These are phyloP conservation scores for Microbotryum silenes-acaulis DNA, from an alignment of 1,284 basidiomycete genomes.

Conservation along the genomic window DNA sequence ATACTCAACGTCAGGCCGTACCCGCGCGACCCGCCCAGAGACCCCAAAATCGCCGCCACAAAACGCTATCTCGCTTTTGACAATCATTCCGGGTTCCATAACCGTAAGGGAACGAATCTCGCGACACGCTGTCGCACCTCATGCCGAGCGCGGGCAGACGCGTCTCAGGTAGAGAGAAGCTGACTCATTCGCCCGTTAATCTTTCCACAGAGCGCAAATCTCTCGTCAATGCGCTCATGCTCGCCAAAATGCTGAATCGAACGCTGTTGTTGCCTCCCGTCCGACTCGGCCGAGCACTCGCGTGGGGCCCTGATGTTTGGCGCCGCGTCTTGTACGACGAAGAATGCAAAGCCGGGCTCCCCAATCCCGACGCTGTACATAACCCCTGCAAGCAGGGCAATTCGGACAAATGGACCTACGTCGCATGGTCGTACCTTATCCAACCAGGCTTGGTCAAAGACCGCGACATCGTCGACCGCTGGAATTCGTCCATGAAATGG, in stretches of 20 bases:
- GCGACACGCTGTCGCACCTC: too few species aligned
- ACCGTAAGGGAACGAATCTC: not conserved
- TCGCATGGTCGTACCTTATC: slow-evolving; percentile 21
- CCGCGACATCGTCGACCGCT: slow-evolving; percentile 17
- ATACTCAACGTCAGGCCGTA: slow-evolving; percentile 11
- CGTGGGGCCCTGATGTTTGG: slow-evolving; percentile 14
- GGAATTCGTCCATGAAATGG: slow-evolving; percentile 11
- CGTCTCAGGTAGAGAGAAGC: not conserved
- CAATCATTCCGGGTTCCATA: slow-evolving; percentile 28
- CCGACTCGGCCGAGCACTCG: slow-evolving; percentile 16
- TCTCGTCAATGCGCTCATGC: slow-evolving; percentile 24
- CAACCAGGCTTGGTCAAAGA: slow-evolving; percentile 3
- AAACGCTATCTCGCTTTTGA: slow-evolving; percentile 19
- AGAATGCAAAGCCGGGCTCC: slow-evolving; percentile 19
- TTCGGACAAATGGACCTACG: not conserved
- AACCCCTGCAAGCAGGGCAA: not conserved
- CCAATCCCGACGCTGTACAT: not conserved
- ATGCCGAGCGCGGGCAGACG: not conserved
- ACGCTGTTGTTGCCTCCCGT: slow-evolving; percentile 28
- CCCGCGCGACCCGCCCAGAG: not conserved
- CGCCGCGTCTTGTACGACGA: slow-evolving; percentile 6
- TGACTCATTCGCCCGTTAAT: not conserved
- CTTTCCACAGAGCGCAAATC: slow-evolving; percentile 17
- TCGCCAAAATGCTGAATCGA: slow-evolving; percentile 23
- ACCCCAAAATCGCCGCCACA: not conserved